Base-by-base conservation (phyloP, 2,329 filamentous ascomycete species). In the Penicillium hordei region DNA sequence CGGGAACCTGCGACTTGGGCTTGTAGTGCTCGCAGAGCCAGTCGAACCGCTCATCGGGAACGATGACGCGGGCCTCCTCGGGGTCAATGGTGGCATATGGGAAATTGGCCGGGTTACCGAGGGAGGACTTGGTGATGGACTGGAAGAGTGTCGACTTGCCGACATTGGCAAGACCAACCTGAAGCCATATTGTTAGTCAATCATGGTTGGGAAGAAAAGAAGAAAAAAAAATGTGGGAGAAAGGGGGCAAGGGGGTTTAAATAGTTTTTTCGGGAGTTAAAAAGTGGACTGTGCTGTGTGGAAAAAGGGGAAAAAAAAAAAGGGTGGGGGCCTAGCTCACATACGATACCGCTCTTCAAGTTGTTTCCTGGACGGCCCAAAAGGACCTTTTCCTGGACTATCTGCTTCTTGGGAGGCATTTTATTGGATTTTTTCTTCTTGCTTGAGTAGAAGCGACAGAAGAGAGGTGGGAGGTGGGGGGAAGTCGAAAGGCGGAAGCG, bases 131-230 rank as follows among this genome's bases (percentile, higher is more conserved):
- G 75, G 94, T 99, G 80, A 99, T 97, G 75, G 94, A 92, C 83
- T 99, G 95, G 86, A 99, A 99, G 71, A 99, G 87, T 34, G 95
- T 99, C 67, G 94, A 99, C 83, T 99, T 99, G 79, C 94, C 94
- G 70, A 99, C 95, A 79, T 99, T 99, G 78, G 94, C 94, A 72
- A 99, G 88, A 81, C 94, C 94, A 79, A 99, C 92, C 92, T 96
- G 76, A 54, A 60, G 52, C 46, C 58, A 68, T 48, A 25, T 65
- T 43, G 61, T 63, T 49, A 64, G 65, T 55, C 43, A 40, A 43
- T 39, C 59, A 42, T 60, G 50, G 60, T 52, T 63, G 53, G 34
- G 58, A 49, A 55, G 57, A 58, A 45, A 59, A 54, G 48, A 60
- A 60, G 43, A 58, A 61, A 66, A 57, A 53, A 55, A 48, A 39